Base-by-base conservation (phyloP, 371 early-diverging fungal species). In the Mortierella sp. region DNA sequence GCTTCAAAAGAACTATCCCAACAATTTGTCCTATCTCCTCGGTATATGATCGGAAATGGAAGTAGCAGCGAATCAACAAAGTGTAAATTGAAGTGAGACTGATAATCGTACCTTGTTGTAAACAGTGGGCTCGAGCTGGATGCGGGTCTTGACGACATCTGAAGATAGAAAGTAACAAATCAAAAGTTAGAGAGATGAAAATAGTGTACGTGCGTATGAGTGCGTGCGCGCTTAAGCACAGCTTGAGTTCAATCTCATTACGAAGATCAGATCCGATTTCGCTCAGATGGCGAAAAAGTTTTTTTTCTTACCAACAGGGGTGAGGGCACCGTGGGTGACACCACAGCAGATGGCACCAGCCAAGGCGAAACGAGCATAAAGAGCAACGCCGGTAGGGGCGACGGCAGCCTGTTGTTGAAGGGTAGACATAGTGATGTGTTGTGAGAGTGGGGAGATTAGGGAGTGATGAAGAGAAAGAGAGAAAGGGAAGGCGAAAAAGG, bases 141-240 rank as follows among this genome's bases (percentile, higher is more conserved):
- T 93, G 68, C 93, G 86, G 64, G 93, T 93, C 89, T 91, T 93
- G 75, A 92, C 91, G 79, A 90, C 91, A 85, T 90, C 90, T 78
- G 19, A 13, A 31, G 31, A 0, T 26, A 28, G n/a, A 23, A 58
- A 49, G 31, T 22, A 15, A 53, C 26, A 28, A 49, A 37, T n/a
- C n/a, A 23, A 4, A 28, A 3, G 28, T 53, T 23, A 53, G 28
- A 10, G 23, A 28, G 9, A 3, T 23, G 28, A 54, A 28, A 54
- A 54, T 17, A 19, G 54, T 7, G 54, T 54, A 2, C 13, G 26
- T 54, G 10, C 54, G 26, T 5, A 43, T n/a, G n/a, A 12, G 12
- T 43, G 5, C n/a, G 22, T 45, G 45, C 1, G 45, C n/a, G n/a
- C n/a, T n/a, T 40, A 40, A 6, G 40, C 28, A 28, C 53, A 19